These are phyloP conservation scores for Niveomyces coronatus DNA, from an alignment of 2,329 filamentous ascomycete species.

Conservation along the genomic window DNA sequence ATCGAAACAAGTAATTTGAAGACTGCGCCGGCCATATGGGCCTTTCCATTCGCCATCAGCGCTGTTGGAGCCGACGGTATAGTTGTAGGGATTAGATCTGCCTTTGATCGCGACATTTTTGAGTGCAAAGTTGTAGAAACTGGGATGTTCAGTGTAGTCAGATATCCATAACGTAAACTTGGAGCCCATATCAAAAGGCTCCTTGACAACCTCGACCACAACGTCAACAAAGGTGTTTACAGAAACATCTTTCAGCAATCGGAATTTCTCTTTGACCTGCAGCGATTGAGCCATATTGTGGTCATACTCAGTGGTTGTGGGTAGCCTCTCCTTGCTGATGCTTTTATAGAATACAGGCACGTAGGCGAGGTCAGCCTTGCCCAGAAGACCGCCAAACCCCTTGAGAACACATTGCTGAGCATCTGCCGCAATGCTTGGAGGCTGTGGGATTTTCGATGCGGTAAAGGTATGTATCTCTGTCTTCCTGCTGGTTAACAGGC, in stretches of 20 bases:
- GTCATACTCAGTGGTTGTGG: constrained; percentile 33
- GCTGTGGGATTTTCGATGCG: constrained; percentile 27
- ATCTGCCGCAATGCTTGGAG: constrained; percentile 26
- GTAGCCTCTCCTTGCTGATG: constrained; percentile 33
- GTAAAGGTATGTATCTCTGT: constrained; percentile 23
- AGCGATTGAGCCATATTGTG: constrained; percentile 26
- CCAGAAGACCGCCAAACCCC: constrained; percentile 15
- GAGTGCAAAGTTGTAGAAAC: constrained; percentile 43
- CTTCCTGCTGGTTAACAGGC: constrained; percentile 31
- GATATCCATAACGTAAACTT: constrained; percentile 60
- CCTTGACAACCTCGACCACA: constrained; percentile 56
- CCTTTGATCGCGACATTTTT: constrained; percentile 21
- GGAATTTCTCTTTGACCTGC: constrained; percentile 46
- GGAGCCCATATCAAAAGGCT: constrained; percentile 32
- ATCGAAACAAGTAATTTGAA: constrained; percentile 63
- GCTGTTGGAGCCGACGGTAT: constrained; percentile 27
- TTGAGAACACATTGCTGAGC: constrained; percentile 17
- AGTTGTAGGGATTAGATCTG: constrained; percentile 33
- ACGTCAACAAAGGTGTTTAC: constrained; percentile 54
- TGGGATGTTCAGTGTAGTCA: constrained; percentile 67
- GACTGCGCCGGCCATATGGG: constrained; percentile 60
- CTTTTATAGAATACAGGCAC: constrained; percentile 38
- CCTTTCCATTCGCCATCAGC: constrained; percentile 49
- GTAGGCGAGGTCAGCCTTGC: constrained; percentile 27
- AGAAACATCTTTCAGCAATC: constrained; percentile 52